Evolutionary conservation across 345 rosid species (phyloP).

Genomic region (Ceriops decandra): DNA sequence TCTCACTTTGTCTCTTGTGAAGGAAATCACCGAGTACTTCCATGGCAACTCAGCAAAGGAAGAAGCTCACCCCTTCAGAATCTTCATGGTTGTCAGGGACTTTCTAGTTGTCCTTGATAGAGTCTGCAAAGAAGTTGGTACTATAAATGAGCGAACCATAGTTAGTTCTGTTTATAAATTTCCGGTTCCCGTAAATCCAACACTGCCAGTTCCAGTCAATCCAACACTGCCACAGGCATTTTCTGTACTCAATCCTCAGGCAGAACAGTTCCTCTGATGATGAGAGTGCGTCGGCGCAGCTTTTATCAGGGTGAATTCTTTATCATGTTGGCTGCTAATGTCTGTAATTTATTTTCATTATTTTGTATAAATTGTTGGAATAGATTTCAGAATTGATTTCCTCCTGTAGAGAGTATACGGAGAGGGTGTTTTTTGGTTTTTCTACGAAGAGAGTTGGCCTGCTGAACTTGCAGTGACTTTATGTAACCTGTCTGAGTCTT

Average conservation of each 20-base stretch:
- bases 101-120: constrained; percentile 77
- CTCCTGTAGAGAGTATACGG: constrained; percentile 39
- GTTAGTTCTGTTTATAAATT: constrained; percentile 83
- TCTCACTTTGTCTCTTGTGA: constrained; percentile 74
- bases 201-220: constrained; percentile 59
- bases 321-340: constrained; percentile 18
- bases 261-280: constrained; percentile 55
- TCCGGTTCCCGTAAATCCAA: constrained; percentile 72
- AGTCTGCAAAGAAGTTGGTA: constrained; percentile 93
- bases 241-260: constrained; percentile 16
- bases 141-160: constrained; percentile 76
- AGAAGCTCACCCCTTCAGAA: constrained; percentile 97
- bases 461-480: background rate
- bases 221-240: constrained; percentile 37
- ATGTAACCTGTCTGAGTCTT: constrained; percentile 5
- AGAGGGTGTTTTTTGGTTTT: constrained; percentile 22
- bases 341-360: constrained; percentile 30
- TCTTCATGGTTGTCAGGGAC: constrained; percentile 95
- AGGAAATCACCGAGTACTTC: constrained; percentile 96
- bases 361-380: constrained; percentile 49
- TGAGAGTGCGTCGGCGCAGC: constrained; percentile 41
- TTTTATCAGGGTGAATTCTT: constrained; percentile 6
- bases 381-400: constrained; percentile 37
- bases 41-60: constrained; percentile 99
- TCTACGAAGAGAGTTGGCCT: constrained; percentile 17